Percentiles rank a stretch among this genome's conserved stretches.
These are phyloP conservation scores for Termitomyces sp. DNA, from an alignment of 768 basidiomycete species.

Conservation along the genomic window DNA sequence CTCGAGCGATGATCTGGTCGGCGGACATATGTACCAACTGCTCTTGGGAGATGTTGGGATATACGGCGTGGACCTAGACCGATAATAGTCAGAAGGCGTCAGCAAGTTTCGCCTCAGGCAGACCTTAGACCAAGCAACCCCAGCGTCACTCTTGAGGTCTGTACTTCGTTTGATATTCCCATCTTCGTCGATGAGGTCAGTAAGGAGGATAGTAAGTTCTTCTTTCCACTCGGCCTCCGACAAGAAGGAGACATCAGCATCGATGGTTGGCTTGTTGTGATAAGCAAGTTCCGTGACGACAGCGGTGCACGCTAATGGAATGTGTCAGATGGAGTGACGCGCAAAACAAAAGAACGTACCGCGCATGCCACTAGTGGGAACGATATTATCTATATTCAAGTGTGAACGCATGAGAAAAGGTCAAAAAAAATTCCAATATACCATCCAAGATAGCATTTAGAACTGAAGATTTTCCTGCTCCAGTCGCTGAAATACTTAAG, in stretches of 20 bases:
- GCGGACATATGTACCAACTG: conserved; percentile 44
- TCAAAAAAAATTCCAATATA: conserved; percentile 15
- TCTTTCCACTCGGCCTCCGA: conserved; percentile 53
- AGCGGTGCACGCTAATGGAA: conserved; percentile 54
- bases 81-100: neutral
- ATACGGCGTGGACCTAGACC: conserved; percentile 56
- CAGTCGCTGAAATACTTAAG: conserved; percentile 40
- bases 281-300: conserved; percentile 62
- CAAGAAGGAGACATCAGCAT: conserved; percentile 59
- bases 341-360: conserved; percentile 29
- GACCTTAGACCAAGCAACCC: conserved; percentile 62
- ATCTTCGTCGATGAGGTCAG: conserved; percentile 59
- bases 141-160: conserved; percentile 57
- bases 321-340: neutral
- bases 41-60: conserved; percentile 49
- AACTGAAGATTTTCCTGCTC: conserved; percentile 60
- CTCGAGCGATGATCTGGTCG: conserved; percentile 47
- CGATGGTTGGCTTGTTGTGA: conserved; percentile 51
- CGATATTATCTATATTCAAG: conserved; percentile 43
- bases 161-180: conserved; percentile 49
- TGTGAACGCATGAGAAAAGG: neutral
- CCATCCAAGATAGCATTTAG: conserved; percentile 62
- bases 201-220: conserved; percentile 51
- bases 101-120: neutral
- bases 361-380: conserved; percentile 66